Conservation (phyloP, 2,329 filamentous ascomycete genomes). For the Venturia carpophila region DNA sequence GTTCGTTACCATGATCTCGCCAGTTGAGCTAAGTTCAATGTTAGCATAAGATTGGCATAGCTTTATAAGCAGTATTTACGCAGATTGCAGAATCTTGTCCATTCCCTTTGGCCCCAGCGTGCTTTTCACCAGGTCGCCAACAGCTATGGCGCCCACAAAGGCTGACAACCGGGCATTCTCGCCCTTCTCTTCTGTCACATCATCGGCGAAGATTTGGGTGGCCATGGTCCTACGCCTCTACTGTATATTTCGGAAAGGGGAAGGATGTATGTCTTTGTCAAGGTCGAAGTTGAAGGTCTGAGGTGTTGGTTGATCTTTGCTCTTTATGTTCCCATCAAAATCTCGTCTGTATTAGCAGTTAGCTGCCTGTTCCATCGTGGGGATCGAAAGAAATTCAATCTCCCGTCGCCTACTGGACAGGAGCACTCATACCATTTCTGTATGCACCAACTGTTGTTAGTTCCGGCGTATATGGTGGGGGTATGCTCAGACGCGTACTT, state of each 20-base stretch:
- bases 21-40: constrained; percentile 61
- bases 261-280: no score
- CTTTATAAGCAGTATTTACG: constrained; percentile 49
- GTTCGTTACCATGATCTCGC: constrained; percentile 97
- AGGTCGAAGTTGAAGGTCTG: no score
- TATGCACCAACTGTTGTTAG: not conserved
- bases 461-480: not conserved
- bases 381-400: not conserved
- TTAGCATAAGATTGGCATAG: constrained; percentile 21
- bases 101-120: constrained; percentile 96
- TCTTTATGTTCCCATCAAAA: no score
- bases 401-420: no score
- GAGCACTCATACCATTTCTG: not conserved
- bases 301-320: no score
- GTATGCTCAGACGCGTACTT: constrained; percentile 3
- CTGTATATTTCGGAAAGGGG: no score
- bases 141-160: constrained; percentile 95
- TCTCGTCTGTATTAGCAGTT: not conserved
- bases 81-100: constrained; percentile 97
- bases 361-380: not conserved
- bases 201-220: constrained; percentile 96
- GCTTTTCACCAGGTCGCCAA: constrained; percentile 95
- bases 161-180: constrained; percentile 98
- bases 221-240: constrained; percentile 28
- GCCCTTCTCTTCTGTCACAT: constrained; percentile 95